Base-by-base conservation (phyloP, 2,329 filamentous ascomycete genomes). In the Botrytis fragariae region DNA sequence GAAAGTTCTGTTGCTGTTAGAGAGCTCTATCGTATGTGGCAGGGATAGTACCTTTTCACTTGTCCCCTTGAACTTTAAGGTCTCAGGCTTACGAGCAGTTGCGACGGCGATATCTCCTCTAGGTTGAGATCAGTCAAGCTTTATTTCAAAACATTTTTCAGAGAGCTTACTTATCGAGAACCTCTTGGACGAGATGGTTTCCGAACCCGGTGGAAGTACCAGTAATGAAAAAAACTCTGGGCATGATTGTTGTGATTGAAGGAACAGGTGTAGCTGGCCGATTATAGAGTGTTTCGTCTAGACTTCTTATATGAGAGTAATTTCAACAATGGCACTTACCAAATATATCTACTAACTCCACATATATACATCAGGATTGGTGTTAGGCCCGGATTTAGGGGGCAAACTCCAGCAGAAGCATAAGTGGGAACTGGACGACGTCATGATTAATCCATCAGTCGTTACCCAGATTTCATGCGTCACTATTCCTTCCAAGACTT, bases 191-290 rank as follows among this genome's bases (percentile, higher is more conserved):
- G 8, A 87, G 77, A 20, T 80, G 74, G 4, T 81, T 79, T 18
- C 86, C 86, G 48, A 87, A 82, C 18, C 86, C 86, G 5, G 84
- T 84, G 5, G 85, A 85, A 63, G 81, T 83, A 57, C 85, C 86
- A 9, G 86, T 87, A 44, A 87, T 80, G 72, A 87, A 82, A 84
- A 86, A 87, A 54, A 84, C 78, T 78, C 76, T 75, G 70, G 77
- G 76, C 78, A 79, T 79, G 54, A 72, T 72, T 35, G 5, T 57
- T 73, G 22, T 29, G 29, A 16, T 70, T 39, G 18, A 25, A 7
- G 2, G 45, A 29, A 4, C 32, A 29, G 25, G 37, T 57, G 16
- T 39, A 16, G 37, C 51, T 39, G 20, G 48, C 37, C 20, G 25
- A 4, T 1, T 42, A 29, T 37, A 29, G 25, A n/a, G 4, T 39